These are phyloP conservation scores for Flueggea neowawraea DNA, from an alignment of 441 rosid genomes.

Conservation along the genomic window DNA sequence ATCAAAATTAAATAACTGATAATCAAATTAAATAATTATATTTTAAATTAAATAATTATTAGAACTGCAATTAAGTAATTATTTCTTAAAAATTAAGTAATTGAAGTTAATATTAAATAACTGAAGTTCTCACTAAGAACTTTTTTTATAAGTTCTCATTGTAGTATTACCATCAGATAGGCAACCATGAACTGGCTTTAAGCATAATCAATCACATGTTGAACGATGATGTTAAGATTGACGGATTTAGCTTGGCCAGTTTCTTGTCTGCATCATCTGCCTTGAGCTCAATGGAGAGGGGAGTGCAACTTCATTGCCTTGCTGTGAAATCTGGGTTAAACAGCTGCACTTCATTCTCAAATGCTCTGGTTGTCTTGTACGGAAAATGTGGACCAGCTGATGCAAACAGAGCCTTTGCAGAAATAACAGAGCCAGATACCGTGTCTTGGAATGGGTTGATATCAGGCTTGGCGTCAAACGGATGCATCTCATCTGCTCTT, in stretches of 20 bases:
- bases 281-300: slow-evolving; percentile 17
- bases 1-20: too few relatives aligned
- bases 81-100: too few relatives aligned
- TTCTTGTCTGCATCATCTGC: slow-evolving; percentile 32
- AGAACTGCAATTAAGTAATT: too few relatives aligned
- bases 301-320: slow-evolving; percentile 23
- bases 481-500: slow-evolving; percentile 14
- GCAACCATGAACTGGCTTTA: slow-evolving; percentile 42
- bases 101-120: too few relatives aligned
- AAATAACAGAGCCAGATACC: slow-evolving; percentile 30
- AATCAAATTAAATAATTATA: too few relatives aligned
- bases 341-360: slow-evolving; percentile 18
- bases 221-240: slow-evolving; percentile 42
- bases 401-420: slow-evolving; percentile 20
- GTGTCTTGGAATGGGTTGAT: slow-evolving; percentile 33
- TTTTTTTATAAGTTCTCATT: too few relatives aligned
- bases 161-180: too few relatives aligned
- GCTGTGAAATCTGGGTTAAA: slow-evolving; percentile 23
- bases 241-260: slow-evolving; percentile 52
- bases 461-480: slow-evolving; percentile 22
- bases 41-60: too few relatives aligned
- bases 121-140: too few relatives aligned
- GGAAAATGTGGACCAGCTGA: slow-evolving; percentile 20
- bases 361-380: slow-evolving; percentile 20
- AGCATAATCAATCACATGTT: slow-evolving; percentile 33